These are phyloP conservation scores for Candida maris DNA, from an alignment of 805 yeast species.

Conservation along the genomic window DNA sequence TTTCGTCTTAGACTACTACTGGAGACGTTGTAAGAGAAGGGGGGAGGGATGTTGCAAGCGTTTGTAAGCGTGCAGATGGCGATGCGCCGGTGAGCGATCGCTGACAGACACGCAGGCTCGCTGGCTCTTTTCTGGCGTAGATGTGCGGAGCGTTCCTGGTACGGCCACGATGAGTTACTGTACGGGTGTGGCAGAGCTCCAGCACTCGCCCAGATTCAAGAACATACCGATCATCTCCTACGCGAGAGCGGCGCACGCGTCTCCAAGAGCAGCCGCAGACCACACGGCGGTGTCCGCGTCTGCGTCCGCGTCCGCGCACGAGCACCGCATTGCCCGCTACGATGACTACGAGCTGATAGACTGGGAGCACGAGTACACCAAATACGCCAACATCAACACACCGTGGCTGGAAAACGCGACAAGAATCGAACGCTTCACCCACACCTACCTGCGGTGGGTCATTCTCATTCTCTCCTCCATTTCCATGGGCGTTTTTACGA, in stretches of 20 bases:
- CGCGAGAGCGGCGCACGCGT: not conserved
- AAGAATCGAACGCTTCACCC: constrained; percentile 10
- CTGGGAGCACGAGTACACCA: constrained; percentile 46
- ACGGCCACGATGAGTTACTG: not conserved
- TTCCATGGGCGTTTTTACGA: constrained; percentile 45
- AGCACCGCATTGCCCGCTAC: constrained; percentile 23
- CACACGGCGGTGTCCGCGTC: not conserved
- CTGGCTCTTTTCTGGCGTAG: no score
- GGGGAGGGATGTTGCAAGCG: no score
- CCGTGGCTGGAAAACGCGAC: constrained; percentile 1
- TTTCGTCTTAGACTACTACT: no score
- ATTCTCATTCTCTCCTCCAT: constrained; percentile 44
- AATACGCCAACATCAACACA: constrained; percentile 12
- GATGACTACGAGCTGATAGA: constrained; percentile 45
- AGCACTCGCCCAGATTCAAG: constrained; percentile 9
- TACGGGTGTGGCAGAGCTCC: constrained; percentile 2
- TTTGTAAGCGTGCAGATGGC: no score
- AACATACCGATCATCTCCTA: constrained; percentile 17
- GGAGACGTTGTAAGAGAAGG: no score
- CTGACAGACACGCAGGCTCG: no score
- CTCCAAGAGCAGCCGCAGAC: not conserved
- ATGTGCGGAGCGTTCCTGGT: no score
- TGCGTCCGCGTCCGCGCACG: not conserved
- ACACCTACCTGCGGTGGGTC: constrained; percentile 42
- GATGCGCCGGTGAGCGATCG: no score